Conservation (phyloP, 805 yeast species). For the Ogataea pini region DNA sequence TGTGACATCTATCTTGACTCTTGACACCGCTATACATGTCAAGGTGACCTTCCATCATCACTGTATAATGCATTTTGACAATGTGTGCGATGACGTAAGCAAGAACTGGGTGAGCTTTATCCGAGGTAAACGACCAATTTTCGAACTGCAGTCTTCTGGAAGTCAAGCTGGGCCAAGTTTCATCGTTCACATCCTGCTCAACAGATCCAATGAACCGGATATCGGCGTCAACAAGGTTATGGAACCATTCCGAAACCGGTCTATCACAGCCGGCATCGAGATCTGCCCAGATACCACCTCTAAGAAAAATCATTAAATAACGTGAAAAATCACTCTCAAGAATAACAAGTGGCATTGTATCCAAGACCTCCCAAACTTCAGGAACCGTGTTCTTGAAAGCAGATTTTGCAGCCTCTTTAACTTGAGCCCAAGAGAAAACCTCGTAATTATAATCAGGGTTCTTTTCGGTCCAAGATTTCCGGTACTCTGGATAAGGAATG, state of each 20-base stretch:
- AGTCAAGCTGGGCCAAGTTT: constrained; percentile 84
- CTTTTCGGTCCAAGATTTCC: constrained; percentile 59
- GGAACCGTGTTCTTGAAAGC: constrained; percentile 65
- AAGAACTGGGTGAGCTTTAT: constrained; percentile 82
- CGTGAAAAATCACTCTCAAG: constrained; percentile 87
- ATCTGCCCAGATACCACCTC: constrained; percentile 89
- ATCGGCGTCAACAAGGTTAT: constrained; percentile 27
- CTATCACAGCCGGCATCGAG: constrained; percentile 74
- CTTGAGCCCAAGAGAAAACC: constrained; percentile 58
- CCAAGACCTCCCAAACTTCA: constrained; percentile 69
- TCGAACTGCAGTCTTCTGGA: constrained; percentile 88
- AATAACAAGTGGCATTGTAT: constrained; percentile 71
- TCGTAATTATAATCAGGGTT: constrained; percentile 66
- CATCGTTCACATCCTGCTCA: constrained; percentile 91
- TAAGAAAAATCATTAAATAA: constrained; percentile 74
- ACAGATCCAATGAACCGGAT: constrained; percentile 83
- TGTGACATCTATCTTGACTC: constrained; percentile 52
- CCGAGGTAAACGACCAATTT: constrained; percentile 90
- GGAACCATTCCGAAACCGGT: constrained; percentile 65
- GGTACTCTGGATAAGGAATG: constrained; percentile 43
- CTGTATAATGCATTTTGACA: constrained; percentile 65
- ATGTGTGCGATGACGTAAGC: constrained; percentile 74
- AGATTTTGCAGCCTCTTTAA: constrained; percentile 49
- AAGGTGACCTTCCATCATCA: constrained; percentile 47
- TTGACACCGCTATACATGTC: constrained; percentile 20